Percentiles rank a stretch among this genome's conserved stretches.
Evolutionary conservation across 2,329 filamentous ascomycete species (phyloP).

Genomic region (Penicillium fuscoglaucum): DNA sequence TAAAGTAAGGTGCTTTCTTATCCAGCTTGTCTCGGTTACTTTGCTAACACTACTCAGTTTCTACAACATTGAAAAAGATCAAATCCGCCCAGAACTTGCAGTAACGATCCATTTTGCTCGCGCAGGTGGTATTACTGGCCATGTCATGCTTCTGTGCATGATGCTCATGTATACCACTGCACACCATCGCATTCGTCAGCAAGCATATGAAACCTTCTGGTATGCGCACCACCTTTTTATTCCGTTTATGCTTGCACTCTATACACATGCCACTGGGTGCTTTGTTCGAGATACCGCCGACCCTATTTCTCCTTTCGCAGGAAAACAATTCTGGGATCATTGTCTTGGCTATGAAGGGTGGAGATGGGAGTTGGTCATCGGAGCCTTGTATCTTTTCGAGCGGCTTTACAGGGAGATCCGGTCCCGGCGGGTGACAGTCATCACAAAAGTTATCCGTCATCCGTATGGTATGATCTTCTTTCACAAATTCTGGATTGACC

Average conservation of each 20-base stretch:
- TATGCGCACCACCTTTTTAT: conserved; percentile 99
- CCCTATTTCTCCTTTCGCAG: conserved; percentile 80
- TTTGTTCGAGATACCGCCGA: conserved; percentile 82
- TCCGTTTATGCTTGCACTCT: conserved; percentile 88
- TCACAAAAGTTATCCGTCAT: conserved; percentile 91
- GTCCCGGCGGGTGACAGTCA: conserved; percentile 77
- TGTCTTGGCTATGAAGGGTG: conserved; percentile 95
- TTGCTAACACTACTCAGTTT: conserved; percentile 61
- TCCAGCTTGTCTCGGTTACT: neutral
- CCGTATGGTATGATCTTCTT: conserved; percentile 69
- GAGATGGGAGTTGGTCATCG: conserved; percentile 91
- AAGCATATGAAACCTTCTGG: conserved; percentile 98
- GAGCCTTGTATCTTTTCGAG: conserved; percentile 81
- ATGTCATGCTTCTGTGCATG: conserved; percentile 99
- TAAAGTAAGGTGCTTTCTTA: conserved; percentile 68
- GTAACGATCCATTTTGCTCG: conserved; percentile 89
- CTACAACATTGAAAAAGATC: conserved; percentile 85
- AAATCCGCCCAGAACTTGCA: conserved; percentile 77
- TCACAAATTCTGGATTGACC: no score
- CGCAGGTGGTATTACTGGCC: conserved; percentile 88
- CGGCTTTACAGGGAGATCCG: conserved; percentile 89
- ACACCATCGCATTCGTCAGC: conserved; percentile 88
- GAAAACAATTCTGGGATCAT: conserved; percentile 79
- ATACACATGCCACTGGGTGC: conserved; percentile 93
- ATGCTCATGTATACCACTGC: conserved; percentile 96